phyloP scores from a whole-genome alignment of 2,329 filamentous ascomycete genomes.

The Daldinia sp. region DNA sequence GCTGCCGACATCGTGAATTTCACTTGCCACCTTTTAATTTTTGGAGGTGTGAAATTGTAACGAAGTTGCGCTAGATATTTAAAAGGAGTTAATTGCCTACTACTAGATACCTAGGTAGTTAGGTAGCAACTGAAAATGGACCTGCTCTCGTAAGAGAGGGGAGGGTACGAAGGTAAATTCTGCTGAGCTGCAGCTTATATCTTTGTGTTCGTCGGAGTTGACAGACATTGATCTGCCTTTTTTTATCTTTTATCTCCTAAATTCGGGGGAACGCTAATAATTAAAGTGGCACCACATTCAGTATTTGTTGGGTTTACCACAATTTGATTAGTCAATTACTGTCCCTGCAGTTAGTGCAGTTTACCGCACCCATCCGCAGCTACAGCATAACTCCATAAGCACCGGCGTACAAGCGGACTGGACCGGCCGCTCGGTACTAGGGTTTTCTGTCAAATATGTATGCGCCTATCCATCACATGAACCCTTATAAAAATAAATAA shows the following conservation, averaged over 20 bases:
- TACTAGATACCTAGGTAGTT: no score
- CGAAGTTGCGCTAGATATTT: conserved; percentile 1
- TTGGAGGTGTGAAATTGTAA: conserved; percentile 15
- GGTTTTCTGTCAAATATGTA: conserved; percentile 1
- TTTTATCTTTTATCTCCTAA: conserved; percentile 25
- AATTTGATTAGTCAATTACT: no score
- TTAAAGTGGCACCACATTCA: conserved; percentile 21
- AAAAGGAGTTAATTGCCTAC: conserved; percentile 3
- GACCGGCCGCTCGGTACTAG: conserved; percentile 6
- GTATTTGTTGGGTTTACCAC: conserved; percentile 10
- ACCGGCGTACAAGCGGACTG: conserved; percentile 4
- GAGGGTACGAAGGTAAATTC: background rate
- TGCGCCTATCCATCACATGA: background rate
- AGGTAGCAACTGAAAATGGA: conserved; percentile 10
- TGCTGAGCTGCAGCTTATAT: conserved; percentile 4
- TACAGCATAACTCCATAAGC: no score
- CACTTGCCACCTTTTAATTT: conserved; percentile 1
- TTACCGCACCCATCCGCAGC: background rate
- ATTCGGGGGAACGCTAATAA: conserved; percentile 23
- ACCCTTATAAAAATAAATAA: background rate
- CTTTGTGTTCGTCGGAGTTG: conserved; percentile 2
- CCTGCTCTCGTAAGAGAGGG: conserved; percentile 18
- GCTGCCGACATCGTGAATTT: conserved; percentile 51
- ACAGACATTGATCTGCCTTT: conserved; percentile 7
- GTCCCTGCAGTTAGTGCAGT: no score